A percentile compares a stretch with the other conserved stretches of the same genome.
These are phyloP conservation scores for Jamesozyma jinghongensis DNA, from an alignment of 805 yeast species.

Conservation along the genomic window DNA sequence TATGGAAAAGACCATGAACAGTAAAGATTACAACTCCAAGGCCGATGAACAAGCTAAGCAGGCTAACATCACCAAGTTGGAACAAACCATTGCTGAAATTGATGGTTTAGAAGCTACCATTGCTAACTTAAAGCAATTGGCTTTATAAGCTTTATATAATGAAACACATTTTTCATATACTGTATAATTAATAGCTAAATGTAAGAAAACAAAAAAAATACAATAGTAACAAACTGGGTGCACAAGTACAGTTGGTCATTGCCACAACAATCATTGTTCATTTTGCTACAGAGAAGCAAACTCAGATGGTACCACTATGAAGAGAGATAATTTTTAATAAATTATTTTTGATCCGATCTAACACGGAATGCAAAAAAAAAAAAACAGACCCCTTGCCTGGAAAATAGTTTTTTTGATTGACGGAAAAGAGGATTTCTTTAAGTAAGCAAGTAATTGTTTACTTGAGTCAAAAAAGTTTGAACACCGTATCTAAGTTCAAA, in stretches of 20 bases:
- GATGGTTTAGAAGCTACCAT: constrained; percentile 85
- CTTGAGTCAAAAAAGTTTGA: too few species aligned
- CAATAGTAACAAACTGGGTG: too few species aligned
- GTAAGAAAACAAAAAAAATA: not conserved
- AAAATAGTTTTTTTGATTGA: not conserved
- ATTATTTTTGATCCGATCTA: too few species aligned
- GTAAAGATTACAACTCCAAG: constrained; percentile 76
- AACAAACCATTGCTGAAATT: constrained; percentile 72
- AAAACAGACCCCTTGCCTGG: not conserved
- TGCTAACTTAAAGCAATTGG: constrained; percentile 71
- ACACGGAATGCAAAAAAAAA: not conserved
- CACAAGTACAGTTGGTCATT: too few species aligned
- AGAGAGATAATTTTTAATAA: too few species aligned
- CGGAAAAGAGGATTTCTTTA: not conserved
- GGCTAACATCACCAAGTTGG: constrained; percentile 57
- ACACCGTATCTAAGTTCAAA: too few species aligned
- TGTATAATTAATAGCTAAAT: not conserved
- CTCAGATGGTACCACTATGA: too few species aligned
- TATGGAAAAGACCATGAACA: constrained; percentile 58
- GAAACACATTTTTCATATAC: not conserved
- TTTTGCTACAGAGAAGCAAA: too few species aligned
- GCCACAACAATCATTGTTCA: too few species aligned
- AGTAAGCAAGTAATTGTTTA: not conserved
- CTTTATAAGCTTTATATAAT: constrained; percentile 32
- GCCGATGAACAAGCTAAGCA: constrained; percentile 78